These are phyloP conservation scores for Podospora australis DNA, from an alignment of 495 filamentous ascomycete species.

Conservation along the genomic window DNA sequence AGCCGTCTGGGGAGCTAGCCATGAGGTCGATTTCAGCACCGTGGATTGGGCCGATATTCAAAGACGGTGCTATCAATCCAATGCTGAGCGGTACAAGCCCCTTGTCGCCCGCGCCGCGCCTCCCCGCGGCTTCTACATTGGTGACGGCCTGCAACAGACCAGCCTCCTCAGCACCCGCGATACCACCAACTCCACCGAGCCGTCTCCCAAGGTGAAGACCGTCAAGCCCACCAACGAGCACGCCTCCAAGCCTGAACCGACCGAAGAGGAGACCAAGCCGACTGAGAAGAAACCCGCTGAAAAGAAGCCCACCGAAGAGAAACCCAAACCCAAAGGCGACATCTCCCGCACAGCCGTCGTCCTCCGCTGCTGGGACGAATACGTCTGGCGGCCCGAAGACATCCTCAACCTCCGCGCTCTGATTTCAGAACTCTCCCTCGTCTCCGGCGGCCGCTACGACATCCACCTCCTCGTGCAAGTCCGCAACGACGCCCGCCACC, in stretches of 20 bases:
- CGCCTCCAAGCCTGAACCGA: not conserved
- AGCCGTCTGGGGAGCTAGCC: constrained; percentile 59
- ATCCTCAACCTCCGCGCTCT: constrained; percentile 65
- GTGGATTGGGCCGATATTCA: constrained; percentile 74
- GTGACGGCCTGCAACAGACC: constrained; percentile 15
- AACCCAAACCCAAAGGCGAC: constrained; percentile 21
- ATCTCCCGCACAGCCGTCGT: constrained; percentile 63
- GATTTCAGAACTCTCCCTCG: constrained; percentile 67
- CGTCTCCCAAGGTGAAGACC: not conserved
- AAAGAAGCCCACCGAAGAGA: constrained; percentile 5
- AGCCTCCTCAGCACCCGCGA: constrained; percentile 1
- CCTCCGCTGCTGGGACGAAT: constrained; percentile 68
- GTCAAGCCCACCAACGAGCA: constrained; percentile 45
- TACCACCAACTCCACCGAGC: constrained; percentile 2
- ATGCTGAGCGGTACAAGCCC: constrained; percentile 60
- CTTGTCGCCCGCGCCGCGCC: constrained; percentile 29
- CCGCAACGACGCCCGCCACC: constrained; percentile 54
- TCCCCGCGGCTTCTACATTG: constrained; percentile 38
- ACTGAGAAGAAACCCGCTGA: not conserved
- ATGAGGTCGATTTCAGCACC: constrained; percentile 64
- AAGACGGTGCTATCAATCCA: constrained; percentile 59
- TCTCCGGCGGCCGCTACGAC: constrained; percentile 74
- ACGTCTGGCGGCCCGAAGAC: constrained; percentile 61
- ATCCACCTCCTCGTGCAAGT: constrained; percentile 76
- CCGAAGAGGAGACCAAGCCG: constrained; percentile 21